These are phyloP conservation scores for Fusarium sp. DNA, from an alignment of 2,329 filamentous ascomycete genomes.

Conservation along the genomic window DNA sequence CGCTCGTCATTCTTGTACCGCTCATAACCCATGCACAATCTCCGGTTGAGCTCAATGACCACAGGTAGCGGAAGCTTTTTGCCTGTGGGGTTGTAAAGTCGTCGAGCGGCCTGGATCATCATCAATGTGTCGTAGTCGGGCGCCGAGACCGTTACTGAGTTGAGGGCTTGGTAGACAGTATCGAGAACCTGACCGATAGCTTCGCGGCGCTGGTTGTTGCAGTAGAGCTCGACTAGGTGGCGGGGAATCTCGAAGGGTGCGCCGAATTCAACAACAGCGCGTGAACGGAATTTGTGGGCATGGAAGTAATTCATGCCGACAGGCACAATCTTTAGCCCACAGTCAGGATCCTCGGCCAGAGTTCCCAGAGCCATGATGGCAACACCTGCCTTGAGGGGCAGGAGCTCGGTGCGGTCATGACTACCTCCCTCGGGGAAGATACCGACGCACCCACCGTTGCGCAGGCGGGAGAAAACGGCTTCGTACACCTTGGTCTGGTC, in stretches of 20 bases:
- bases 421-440: slow-evolving; percentile 98
- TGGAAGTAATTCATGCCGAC: slow-evolving; percentile 99
- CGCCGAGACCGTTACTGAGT: slow-evolving; percentile 90
- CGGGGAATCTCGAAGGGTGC: slow-evolving; percentile 87
- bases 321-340: slow-evolving; percentile 93
- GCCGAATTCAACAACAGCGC: slow-evolving; percentile 96
- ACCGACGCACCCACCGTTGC: slow-evolving; percentile 88
- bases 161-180: slow-evolving; percentile 86
- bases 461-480: slow-evolving; percentile 88
- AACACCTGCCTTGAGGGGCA: slow-evolving; percentile 95
- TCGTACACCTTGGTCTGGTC: slow-evolving; percentile 96
- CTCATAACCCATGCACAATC: slow-evolving; percentile 91
- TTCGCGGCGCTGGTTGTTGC: slow-evolving; percentile 85
- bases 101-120: slow-evolving; percentile 94
- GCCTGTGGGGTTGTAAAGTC: slow-evolving; percentile 93
- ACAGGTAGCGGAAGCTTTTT: slow-evolving; percentile 94
- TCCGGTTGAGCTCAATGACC: slow-evolving; percentile 93
- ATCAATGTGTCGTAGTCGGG: slow-evolving; percentile 97
- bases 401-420: slow-evolving; percentile 91
- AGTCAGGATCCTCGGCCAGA: slow-evolving; percentile 86
- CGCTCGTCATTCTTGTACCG: slow-evolving; percentile 93
- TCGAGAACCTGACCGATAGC: slow-evolving; percentile 90
- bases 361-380: slow-evolving; percentile 98
- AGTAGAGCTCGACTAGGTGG: slow-evolving; percentile 89
- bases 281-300: slow-evolving; percentile 96